Evolutionary conservation across 495 filamentous ascomycete genomes (phyloP).

Genomic region (Apiosordaria backusii): DNA sequence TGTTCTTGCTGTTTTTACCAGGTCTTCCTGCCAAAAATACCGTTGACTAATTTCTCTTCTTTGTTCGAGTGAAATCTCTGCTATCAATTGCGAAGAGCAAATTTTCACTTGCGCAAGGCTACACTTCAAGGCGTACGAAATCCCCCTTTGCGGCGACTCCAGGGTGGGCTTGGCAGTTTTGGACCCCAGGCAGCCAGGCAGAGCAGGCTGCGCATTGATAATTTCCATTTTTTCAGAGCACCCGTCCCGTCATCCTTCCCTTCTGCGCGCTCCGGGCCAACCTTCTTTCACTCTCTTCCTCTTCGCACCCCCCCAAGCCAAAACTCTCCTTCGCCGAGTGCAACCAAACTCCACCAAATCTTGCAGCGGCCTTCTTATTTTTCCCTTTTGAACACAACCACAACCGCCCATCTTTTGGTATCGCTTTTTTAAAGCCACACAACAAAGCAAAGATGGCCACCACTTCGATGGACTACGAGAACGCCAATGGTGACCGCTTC

Average conservation of each 20-base stretch:
- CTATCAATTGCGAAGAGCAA: not conserved
- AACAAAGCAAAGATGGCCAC: slow-evolving; percentile 45
- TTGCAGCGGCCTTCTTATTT: slow-evolving; percentile 4
- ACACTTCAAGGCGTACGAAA: not conserved
- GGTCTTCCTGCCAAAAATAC: not conserved
- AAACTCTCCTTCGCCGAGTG: slow-evolving; percentile 4
- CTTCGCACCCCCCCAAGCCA: not conserved
- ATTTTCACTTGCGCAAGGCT: not conserved
- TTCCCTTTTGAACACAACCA: slow-evolving; percentile 2
- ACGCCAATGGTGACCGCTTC: slow-evolving; percentile 74
- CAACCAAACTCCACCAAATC: slow-evolving; percentile 7
- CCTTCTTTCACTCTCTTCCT: slow-evolving; percentile 1
- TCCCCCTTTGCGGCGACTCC: not conserved
- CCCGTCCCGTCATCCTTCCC: not conserved
- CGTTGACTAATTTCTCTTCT: too few relatives aligned
- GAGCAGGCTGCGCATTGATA: slow-evolving; percentile 8
- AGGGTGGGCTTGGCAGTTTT: not conserved
- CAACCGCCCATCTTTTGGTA: not conserved
- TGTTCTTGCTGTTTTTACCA: not conserved
- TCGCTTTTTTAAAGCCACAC: not conserved
- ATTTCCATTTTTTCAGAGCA: slow-evolving; percentile 5
- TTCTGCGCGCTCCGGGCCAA: not conserved
- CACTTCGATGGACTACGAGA: slow-evolving; percentile 76
- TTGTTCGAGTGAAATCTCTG: not conserved
- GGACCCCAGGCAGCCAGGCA: not conserved